Evolutionary conservation across 805 yeast genomes (phyloP).

Genomic region (Saccharomycopsis fermentans): DNA sequence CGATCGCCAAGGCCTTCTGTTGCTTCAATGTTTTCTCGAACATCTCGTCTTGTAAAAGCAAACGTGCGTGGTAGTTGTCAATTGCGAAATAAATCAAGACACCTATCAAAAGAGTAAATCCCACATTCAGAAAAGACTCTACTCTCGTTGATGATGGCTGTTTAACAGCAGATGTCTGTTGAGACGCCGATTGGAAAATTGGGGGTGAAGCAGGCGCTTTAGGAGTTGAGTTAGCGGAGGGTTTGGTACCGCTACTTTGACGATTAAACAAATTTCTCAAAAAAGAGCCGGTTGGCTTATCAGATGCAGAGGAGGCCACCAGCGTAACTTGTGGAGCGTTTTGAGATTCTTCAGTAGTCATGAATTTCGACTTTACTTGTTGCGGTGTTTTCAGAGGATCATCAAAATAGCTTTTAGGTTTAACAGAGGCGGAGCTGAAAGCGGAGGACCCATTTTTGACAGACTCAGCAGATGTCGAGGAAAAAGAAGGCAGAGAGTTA

Average conservation of each 20-base stretch:
- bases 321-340: not conserved
- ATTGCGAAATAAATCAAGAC: conserved; percentile 40
- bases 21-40: conserved; percentile 26
- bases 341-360: not conserved
- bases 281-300: not conserved
- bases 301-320: not conserved
- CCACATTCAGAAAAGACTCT: not conserved
- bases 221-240: not conserved
- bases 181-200: not conserved
- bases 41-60: conserved; percentile 27
- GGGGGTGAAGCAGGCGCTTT: not conserved
- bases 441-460: not conserved
- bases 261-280: not conserved
- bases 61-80: conserved; percentile 38
- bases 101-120: conserved; percentile 30
- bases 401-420: not conserved
- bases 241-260: not conserved
- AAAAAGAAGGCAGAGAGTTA: no score
- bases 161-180: not conserved
- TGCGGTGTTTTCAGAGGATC: not conserved
- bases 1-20: conserved; percentile 26
- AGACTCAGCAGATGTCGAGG: no score
- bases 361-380: not conserved
- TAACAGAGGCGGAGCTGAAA: not conserved
- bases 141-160: not conserved